Evolutionary conservation across 352 stramenopile genomes (phyloP), one percentile per base, ranked within the genome.

Genomic region (Nothophytophthora sp.): DNA sequence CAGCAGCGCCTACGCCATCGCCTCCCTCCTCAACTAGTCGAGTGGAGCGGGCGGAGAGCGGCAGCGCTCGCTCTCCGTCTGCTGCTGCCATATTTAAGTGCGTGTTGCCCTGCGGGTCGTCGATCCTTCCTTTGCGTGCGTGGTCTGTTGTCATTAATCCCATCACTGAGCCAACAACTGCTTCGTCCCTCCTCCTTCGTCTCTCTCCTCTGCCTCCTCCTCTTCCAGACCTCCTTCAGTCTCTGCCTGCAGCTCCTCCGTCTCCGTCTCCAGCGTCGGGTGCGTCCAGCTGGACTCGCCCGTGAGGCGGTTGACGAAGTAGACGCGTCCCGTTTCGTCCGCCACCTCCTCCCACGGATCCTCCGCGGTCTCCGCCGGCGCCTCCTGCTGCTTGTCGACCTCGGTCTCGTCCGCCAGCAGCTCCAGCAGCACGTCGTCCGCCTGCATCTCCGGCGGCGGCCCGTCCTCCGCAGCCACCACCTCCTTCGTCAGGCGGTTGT

Each of bases 401-500:
- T 43, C 35, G 19, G 13, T n/a, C n/a, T 56, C 48, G 19, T 82
- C 73, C 9, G 62, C 49, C 51, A 92, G 60, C 42, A 88, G 35
- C 41, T 90, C 80, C 7, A 92, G 67, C 42, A 90, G 42, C 29
- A 91, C 65, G 19, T 92, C 80, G 51, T 84, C 63, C 3, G 69
- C 82, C 55, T 86, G 75, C 70, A 90, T 79, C 56, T 92, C 82
- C 18, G 50, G 32, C 8, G 82, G 79, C 22, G 69, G 73, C 1
- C 73, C 71, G 13, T 71, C 65, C 2, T 47, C 54, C 24, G 79
- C 80, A 13, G 70, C 69, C 7, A 86, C 59, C 11, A 90, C 53
- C 30, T 88, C 58, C 20, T 77, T 71, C 0, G 78, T 89, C 76
- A 91, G 80, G 22, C 66, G 68, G 44, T 91, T 93, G 50, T 78